A percentile compares a stretch with the other conserved stretches of the same genome.
phyloP scores from a whole-genome alignment of 2,329 filamentous ascomycete genomes.

The Colletotrichum kahawae region DNA sequence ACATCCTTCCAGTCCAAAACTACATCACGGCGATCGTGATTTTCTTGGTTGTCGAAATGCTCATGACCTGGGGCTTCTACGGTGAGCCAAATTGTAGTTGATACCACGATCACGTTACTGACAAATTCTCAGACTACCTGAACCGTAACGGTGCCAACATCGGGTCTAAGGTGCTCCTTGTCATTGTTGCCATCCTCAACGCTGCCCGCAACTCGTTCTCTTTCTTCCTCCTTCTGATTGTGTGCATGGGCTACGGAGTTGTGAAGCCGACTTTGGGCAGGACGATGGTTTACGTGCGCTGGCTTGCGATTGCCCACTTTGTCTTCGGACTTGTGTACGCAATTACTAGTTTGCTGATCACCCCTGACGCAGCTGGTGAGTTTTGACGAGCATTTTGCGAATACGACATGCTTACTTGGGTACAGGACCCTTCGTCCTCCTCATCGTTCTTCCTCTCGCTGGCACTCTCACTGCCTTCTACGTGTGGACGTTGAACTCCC shows the following conservation, averaged over 20 bases:
- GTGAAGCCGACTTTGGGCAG: conserved; percentile 92
- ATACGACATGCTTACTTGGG: background rate
- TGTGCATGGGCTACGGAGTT: conserved; percentile 99
- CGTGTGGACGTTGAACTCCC: conserved; percentile 96
- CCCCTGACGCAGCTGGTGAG: conserved; percentile 80
- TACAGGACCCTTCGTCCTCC: conserved; percentile 81
- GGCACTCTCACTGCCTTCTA: conserved; percentile 96
- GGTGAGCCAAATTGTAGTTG: conserved; percentile 50
- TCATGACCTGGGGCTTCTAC: conserved; percentile 99
- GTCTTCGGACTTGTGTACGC: conserved; percentile 94
- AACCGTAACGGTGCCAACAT: conserved; percentile 87
- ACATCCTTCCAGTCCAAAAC: conserved; percentile 95
- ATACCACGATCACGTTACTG: conserved; percentile 29
- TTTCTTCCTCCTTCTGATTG: conserved; percentile 96
- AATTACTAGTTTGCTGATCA: conserved; percentile 85
- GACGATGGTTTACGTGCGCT: conserved; percentile 93
- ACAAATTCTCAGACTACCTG: conserved; percentile 73
- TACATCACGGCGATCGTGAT: conserved; percentile 97
- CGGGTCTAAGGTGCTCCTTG: conserved; percentile 83
- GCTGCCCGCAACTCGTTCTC: conserved; percentile 96
- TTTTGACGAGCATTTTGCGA: background rate
- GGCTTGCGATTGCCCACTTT: conserved; percentile 91
- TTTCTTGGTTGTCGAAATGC: conserved; percentile 93
- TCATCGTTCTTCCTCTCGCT: conserved; percentile 91
- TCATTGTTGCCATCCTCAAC: conserved; percentile 91